phyloP scores from a whole-genome alignment of 2,329 filamentous ascomycete species.

The Sordariomycetes sp. region DNA sequence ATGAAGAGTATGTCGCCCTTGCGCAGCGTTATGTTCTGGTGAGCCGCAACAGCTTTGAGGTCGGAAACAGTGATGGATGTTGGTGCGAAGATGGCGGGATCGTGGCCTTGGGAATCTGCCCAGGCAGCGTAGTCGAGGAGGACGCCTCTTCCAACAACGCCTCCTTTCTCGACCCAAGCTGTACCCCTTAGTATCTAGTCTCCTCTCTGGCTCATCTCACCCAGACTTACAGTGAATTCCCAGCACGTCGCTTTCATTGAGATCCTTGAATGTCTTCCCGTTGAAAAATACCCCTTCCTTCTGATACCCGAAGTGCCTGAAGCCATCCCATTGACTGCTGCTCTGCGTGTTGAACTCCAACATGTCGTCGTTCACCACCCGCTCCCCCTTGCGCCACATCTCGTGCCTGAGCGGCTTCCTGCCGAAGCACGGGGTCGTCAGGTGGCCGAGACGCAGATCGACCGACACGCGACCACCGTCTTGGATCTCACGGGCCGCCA shows the following conservation, averaged over 20 bases:
- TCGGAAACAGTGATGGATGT: constrained; percentile 30
- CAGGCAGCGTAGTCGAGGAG: constrained; percentile 42
- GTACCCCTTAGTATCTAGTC: not conserved
- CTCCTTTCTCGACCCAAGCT: constrained; percentile 23
- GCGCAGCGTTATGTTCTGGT: constrained; percentile 30
- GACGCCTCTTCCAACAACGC: constrained; percentile 40
- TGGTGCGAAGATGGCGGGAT: constrained; percentile 27
- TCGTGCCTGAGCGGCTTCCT: constrained; percentile 18
- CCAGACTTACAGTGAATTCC: constrained; percentile 17
- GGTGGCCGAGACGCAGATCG: constrained; percentile 22
- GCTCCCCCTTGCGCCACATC: constrained; percentile 15
- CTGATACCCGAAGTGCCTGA: constrained; percentile 27
- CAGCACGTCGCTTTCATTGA: constrained; percentile 21
- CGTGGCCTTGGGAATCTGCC: constrained; percentile 24
- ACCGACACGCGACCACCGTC: constrained; percentile 20
- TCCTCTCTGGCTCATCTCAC: too few relatives aligned
- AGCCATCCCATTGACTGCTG: constrained; percentile 29
- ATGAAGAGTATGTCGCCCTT: constrained; percentile 49
- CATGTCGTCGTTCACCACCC: constrained; percentile 21
- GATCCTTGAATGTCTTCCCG: constrained; percentile 29
- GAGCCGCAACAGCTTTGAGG: constrained; percentile 32
- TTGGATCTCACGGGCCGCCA: constrained; percentile 17
- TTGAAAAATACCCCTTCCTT: constrained; percentile 23
- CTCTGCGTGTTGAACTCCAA: constrained; percentile 25
- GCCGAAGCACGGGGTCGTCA: constrained; percentile 22